Base-by-base conservation (phyloP, 2,329 filamentous ascomycete species). In the Cercospora nicotianae region DNA sequence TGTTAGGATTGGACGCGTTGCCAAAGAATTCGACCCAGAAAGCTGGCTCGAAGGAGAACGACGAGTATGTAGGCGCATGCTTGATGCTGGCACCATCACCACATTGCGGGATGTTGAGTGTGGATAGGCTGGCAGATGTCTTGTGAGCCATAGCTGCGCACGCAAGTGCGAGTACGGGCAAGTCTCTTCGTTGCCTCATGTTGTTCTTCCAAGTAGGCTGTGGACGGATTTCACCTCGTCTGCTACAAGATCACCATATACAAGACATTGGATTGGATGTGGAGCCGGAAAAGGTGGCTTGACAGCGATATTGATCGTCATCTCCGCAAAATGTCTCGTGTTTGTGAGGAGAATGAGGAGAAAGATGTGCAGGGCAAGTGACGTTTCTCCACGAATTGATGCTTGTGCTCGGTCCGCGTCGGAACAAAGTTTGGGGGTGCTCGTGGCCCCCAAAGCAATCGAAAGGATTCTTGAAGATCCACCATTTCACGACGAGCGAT, bases 1-100 rank as follows among this genome's bases (percentile, higher is more conserved):
- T 53, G 31, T 77, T 76, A 0, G 75, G 75, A 1, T 33, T 51
- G 10, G 60, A 72, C 16, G 63, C 61, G 31, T 75, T 77, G 39
- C 75, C 75, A 31, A 76, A 77, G 69, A 76, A 77, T 18, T 76
- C 75, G 6, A 74, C 71, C 75, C 75, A 77, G 45, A 76, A 77
- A 1, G 75, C 75, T 1, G 75, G 75, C 63, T 77, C 75, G 64
- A 76, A 74, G 1, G 72, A 74, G 57, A 77, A 76, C 1, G 74
- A 76, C 0, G 71, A 69, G 58, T 73, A 77, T 1, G 72, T 72
- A 1, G 68, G 68, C 9, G 69, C 65, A 58, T 75, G 75, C n/a
- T 67, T 62, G 20, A 76, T 77, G 0, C 74, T 76, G 7, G 74
- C 74, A 23, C 73, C 72, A 10, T 65, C 39, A 7, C 68, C 65